Conservation (phyloP, 176 grass and related monocot genomes). For the Triticum turgidum region DNA sequence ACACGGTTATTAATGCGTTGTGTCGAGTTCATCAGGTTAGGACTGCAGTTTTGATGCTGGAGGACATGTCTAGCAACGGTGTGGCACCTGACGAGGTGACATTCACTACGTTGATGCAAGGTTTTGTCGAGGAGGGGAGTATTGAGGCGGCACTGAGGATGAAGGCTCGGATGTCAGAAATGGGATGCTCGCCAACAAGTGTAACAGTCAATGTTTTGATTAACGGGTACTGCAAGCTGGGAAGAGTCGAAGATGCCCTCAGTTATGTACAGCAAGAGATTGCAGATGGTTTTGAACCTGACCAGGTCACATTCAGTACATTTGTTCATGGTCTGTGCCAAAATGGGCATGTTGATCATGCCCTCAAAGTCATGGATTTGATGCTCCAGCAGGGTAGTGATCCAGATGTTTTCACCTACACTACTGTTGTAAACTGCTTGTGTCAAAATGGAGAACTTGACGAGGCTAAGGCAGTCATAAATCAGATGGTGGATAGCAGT, state of each 20-base stretch:
- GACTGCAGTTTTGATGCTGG: slow-evolving; percentile 61
- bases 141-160: slow-evolving; percentile 65
- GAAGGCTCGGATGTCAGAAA: slow-evolving; percentile 59
- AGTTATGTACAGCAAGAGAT: slow-evolving; percentile 55
- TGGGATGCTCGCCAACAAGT: slow-evolving; percentile 48
- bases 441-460: slow-evolving; percentile 62
- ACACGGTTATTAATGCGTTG: slow-evolving; percentile 64
- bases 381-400: slow-evolving; percentile 66
- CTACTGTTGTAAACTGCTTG: slow-evolving; percentile 55
- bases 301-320: slow-evolving; percentile 65
- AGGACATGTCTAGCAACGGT: slow-evolving; percentile 58
- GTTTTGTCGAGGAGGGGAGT: slow-evolving; percentile 80
- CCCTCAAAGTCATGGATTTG: slow-evolving; percentile 70
- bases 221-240: slow-evolving; percentile 71
- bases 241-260: slow-evolving; percentile 65
- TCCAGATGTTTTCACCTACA: slow-evolving; percentile 74
- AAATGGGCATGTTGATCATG: slow-evolving; percentile 57
- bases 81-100: slow-evolving; percentile 56
- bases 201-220: slow-evolving; percentile 68
- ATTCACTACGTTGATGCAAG: slow-evolving; percentile 76
- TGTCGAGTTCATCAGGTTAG: slow-evolving; percentile 66
- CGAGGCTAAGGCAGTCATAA: slow-evolving; percentile 57
- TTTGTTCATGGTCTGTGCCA: slow-evolving; percentile 72
- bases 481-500: slow-evolving; percentile 63
- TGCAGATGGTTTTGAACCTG: slow-evolving; percentile 58